phyloP scores from a whole-genome alignment of 257 asterid species.

The Marsdenia floribunda region DNA sequence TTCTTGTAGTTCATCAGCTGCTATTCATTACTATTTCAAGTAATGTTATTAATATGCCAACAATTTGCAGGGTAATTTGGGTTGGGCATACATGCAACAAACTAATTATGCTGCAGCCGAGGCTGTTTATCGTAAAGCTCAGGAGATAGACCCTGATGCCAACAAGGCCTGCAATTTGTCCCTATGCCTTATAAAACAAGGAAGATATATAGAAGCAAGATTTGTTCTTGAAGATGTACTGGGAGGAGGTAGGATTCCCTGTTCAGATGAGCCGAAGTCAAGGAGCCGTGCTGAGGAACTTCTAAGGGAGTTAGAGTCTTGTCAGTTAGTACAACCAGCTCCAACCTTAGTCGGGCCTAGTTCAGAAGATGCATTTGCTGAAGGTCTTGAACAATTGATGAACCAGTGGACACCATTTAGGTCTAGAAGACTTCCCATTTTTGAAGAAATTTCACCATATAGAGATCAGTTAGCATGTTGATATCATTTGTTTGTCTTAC shows the following conservation, averaged over 20 bases:
- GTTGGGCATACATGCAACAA: constrained; percentile 96
- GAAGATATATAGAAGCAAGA: constrained; percentile 54
- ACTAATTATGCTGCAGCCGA: constrained; percentile 59
- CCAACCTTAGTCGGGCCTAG: constrained; percentile 18
- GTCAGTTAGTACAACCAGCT: constrained; percentile 12
- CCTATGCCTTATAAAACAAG: constrained; percentile 61
- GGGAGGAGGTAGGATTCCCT: constrained; percentile 36
- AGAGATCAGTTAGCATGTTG: constrained; percentile 90
- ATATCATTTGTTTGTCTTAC: constrained; percentile 14
- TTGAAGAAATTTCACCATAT: constrained; percentile 71
- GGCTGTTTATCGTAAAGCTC: constrained; percentile 64
- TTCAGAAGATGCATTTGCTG: constrained; percentile 53
- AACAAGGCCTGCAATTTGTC: constrained; percentile 81
- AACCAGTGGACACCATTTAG: constrained; percentile 55
- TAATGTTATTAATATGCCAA: background rate
- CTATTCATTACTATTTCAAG: no score
- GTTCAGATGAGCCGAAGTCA: constrained; percentile 57
- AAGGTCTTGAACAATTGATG: constrained; percentile 70
- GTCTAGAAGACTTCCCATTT: constrained; percentile 79
- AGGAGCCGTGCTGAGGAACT: constrained; percentile 52
- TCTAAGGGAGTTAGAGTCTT: constrained; percentile 41
- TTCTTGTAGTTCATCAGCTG: background rate
- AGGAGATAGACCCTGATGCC: constrained; percentile 70
- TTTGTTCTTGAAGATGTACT: constrained; percentile 51
- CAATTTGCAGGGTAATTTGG: constrained; percentile 68